Evolutionary conservation across 495 filamentous ascomycete genomes (phyloP), one percentile per base, ranked within the genome.

Genomic region (Diplogelasinospora grovesii): DNA sequence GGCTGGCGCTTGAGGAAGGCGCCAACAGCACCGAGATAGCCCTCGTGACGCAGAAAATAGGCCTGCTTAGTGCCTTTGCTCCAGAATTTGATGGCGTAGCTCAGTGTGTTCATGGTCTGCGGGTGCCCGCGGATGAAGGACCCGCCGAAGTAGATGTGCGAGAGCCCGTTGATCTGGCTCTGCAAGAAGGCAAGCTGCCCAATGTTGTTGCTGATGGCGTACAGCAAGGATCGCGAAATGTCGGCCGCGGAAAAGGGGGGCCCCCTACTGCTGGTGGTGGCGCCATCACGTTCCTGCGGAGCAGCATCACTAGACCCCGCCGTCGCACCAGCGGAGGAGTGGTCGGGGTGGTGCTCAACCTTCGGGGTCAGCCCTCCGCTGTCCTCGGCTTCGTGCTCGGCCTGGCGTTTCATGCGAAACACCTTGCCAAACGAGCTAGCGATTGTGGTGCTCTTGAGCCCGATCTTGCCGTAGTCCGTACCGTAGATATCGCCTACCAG

Each of bases 401-500:
- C 85, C 39, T 73, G 65, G 23, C 66, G 75, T 63, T 94, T 93
- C 73, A 85, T 79, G 36, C 82, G 79, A 56, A 95, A 90, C 8
- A 98, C 89, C 59, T 98, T 98, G 16, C 92, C 92, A 52, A 97
- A 98, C 15, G 85, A 92, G 61, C 83, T 89, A 13, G 92, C 92
- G 51, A 98, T 98, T 10, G 89, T 89, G 3, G 77, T 92, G 53
- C 82, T 86, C 63, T 94, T 95, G 22, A 98, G 69, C 0, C 92
- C 92, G 29, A 98, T 96, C 57, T 94, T 95, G 56, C 73, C 78
- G 56, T 98, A 98, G 45, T 92, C 92, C 48, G 86, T 85, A 29
- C 92, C 92, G 57, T 98, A 98, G 39, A 98, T 98, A 59, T 98
- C 92, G 11, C 93, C 93, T 1, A 98, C 92, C 7, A 98, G 71